These are phyloP conservation scores for Apiotrichum siamense DNA, from an alignment of 1,284 basidiomycete species.

Conservation along the genomic window DNA sequence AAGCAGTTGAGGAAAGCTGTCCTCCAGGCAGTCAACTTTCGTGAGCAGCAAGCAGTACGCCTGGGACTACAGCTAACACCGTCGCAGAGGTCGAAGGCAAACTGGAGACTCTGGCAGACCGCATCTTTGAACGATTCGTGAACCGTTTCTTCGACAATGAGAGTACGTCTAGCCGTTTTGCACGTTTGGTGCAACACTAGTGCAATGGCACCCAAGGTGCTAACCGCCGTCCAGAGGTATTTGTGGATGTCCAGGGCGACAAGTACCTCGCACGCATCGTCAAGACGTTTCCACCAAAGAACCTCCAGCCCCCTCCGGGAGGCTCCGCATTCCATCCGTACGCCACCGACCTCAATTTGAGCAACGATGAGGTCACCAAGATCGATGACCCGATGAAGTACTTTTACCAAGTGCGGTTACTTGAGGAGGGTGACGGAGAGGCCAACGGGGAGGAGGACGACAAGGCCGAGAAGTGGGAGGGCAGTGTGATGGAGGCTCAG, in stretches of 20 bases:
- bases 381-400: constrained; percentile 77
- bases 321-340: constrained; percentile 49
- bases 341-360: constrained; percentile 70
- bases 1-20: constrained; percentile 86
- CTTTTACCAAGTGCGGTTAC: constrained; percentile 78
- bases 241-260: constrained; percentile 73
- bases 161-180: constrained; percentile 54
- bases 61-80: constrained; percentile 1
- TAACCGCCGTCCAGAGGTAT: constrained; percentile 56
- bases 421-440: constrained; percentile 32
- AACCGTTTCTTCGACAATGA: constrained; percentile 89
- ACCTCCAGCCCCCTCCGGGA: constrained; percentile 53
- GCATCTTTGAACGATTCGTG: constrained; percentile 89
- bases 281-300: constrained; percentile 29
- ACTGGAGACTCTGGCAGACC: constrained; percentile 87
- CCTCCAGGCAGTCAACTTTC: constrained; percentile 88
- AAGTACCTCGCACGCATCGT: constrained; percentile 55
- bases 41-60: constrained; percentile 54
- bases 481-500: constrained; percentile 72
- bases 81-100: constrained; percentile 83
- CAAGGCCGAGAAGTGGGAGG: constrained; percentile 46
- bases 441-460: constrained; percentile 32
- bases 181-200: neutral
- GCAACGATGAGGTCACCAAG: constrained; percentile 62
- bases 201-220: constrained; percentile 7